phyloP scores from a whole-genome alignment of 495 filamentous ascomycete species.

The Aspergillus affinis region DNA sequence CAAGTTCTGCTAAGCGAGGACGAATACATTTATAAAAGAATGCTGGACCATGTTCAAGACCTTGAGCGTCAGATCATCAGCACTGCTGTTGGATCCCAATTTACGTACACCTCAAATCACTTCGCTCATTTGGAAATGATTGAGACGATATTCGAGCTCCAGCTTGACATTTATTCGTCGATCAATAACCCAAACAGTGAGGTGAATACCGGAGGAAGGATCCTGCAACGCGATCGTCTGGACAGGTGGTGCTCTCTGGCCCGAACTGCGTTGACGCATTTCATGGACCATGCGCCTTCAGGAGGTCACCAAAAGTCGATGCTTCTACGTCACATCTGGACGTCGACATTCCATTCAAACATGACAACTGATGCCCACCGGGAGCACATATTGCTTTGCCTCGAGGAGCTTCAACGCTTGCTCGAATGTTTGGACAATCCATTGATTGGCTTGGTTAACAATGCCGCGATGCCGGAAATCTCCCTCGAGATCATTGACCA shows the following conservation, averaged over 20 bases:
- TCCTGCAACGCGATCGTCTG: conserved; percentile 66
- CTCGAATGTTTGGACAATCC: conserved; percentile 40
- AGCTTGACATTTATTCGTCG: conserved; percentile 78
- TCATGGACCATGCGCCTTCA: conserved; percentile 38
- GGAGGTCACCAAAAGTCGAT: conserved; percentile 30
- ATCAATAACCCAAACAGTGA: conserved; percentile 74
- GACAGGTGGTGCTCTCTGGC: conserved; percentile 74
- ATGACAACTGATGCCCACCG: conserved; percentile 65
- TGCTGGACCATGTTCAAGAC: conserved; percentile 44
- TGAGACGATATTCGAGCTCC: conserved; percentile 82
- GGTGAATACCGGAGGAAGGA: conserved; percentile 56
- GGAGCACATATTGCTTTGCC: conserved; percentile 77
- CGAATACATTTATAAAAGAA: conserved; percentile 60
- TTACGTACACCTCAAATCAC: conserved; percentile 29
- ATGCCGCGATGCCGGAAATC: conserved; percentile 83
- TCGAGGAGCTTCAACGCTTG: conserved; percentile 64
- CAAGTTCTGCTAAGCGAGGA: conserved; percentile 68
- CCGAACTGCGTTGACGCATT: conserved; percentile 56
- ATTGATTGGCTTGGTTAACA: conserved; percentile 74
- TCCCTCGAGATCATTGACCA: conserved; percentile 77
- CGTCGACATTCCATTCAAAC: conserved; percentile 71
- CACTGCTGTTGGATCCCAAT: conserved; percentile 15
- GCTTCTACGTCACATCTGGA: conserved; percentile 74
- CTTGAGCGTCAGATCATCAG: conserved; percentile 37
- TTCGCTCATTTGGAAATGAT: conserved; percentile 53